phyloP scores from a whole-genome alignment of 2,329 filamentous ascomycete genomes.

The Sarocladium oryzae region DNA sequence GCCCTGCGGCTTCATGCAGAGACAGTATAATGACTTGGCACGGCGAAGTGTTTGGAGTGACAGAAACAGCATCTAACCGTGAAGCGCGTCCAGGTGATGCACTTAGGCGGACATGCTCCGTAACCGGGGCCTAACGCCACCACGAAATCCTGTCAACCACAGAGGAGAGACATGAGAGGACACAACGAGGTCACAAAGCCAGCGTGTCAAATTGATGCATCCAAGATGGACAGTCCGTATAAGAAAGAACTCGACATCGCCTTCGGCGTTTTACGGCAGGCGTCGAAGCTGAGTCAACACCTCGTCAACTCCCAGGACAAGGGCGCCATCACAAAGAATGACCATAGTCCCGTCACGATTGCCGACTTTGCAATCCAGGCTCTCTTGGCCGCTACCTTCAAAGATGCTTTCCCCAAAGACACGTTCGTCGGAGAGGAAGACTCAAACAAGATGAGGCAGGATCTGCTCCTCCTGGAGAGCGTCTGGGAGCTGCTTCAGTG shows the following conservation, averaged over 20 bases:
- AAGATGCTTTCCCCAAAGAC: slow-evolving; percentile 43
- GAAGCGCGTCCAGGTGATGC: background rate
- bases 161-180: background rate
- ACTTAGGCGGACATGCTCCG: background rate
- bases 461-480: slow-evolving; percentile 34
- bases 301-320: slow-evolving; percentile 42
- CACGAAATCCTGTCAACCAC: background rate
- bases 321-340: slow-evolving; percentile 46
- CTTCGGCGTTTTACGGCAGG: slow-evolving; percentile 35
- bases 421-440: slow-evolving; percentile 51
- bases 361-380: slow-evolving; percentile 56
- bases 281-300: slow-evolving; percentile 42
- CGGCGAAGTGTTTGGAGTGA: too few relatives aligned
- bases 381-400: slow-evolving; percentile 43
- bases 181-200: background rate
- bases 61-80: too few relatives aligned
- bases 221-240: slow-evolving; percentile 36
- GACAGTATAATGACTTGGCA: too few relatives aligned
- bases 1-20: too few relatives aligned
- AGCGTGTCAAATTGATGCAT: background rate
- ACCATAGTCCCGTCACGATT: slow-evolving; percentile 51
- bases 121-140: background rate
- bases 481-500: slow-evolving; percentile 41
- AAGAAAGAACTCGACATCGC: slow-evolving; percentile 35
- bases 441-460: slow-evolving; percentile 37